These are phyloP conservation scores for Aureobasidium sp. DNA, from an alignment of 2,329 filamentous ascomycete genomes.

Conservation along the genomic window DNA sequence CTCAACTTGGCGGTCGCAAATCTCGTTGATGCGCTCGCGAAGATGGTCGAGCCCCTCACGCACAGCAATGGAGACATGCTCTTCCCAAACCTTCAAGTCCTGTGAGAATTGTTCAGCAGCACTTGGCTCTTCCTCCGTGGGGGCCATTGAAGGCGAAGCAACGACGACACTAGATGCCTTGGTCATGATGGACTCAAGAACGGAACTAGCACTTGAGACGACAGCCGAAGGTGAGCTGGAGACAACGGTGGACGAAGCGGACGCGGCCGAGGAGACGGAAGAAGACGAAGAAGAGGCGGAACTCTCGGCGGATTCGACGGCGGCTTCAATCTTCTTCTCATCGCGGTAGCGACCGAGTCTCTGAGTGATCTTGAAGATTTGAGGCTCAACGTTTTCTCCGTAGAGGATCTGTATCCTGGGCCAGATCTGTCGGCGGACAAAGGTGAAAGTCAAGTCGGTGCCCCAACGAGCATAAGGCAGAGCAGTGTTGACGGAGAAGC, in stretches of 20 bases:
- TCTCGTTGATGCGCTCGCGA: slow-evolving; percentile 55
- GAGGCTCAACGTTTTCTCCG: slow-evolving; percentile 87
- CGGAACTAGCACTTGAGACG: slow-evolving; percentile 16
- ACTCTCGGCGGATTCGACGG: slow-evolving; percentile 46
- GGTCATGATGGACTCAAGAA: slow-evolving; percentile 21
- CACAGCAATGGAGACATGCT: slow-evolving; percentile 76
- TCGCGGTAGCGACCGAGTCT: slow-evolving; percentile 69
- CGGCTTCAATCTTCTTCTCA: slow-evolving; percentile 54
- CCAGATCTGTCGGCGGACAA: slow-evolving; percentile 71
- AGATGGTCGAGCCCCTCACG: slow-evolving; percentile 72
- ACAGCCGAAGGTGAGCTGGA: slow-evolving; percentile 10
- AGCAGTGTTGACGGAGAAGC: slow-evolving; percentile 60
- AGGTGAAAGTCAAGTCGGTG: slow-evolving; percentile 60
- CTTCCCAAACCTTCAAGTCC: slow-evolving; percentile 79
- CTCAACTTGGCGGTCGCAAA: slow-evolving; percentile 63
- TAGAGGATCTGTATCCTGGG: slow-evolving; percentile 75
- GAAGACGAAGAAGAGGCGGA: slow-evolving; percentile 19
- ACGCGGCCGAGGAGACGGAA: neutral
- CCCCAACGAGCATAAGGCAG: slow-evolving; percentile 65
- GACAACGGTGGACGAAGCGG: neutral
- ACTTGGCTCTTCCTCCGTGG: slow-evolving; percentile 31
- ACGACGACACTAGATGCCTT: slow-evolving; percentile 22
- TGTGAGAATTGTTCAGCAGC: slow-evolving; percentile 57
- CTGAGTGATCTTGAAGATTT: slow-evolving; percentile 85
- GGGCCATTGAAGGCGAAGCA: slow-evolving; percentile 20